Conservation (phyloP, 2,329 filamentous ascomycete species). For the Fusarium citri region DNA sequence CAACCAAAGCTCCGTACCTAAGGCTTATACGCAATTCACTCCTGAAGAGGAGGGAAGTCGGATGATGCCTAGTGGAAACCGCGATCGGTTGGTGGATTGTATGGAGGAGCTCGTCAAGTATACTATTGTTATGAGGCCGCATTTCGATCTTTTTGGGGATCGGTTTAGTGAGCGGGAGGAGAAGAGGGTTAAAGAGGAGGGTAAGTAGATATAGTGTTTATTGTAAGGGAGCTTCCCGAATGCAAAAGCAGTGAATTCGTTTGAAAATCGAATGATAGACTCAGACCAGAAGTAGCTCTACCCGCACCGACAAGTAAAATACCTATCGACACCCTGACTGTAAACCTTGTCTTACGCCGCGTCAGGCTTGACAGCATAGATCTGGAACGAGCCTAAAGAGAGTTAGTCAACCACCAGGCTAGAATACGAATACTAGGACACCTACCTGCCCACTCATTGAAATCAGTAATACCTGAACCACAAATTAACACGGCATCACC, state of each 20-base stretch:
- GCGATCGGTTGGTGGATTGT: neutral
- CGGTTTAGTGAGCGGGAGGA: constrained; percentile 1
- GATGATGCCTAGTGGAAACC: neutral
- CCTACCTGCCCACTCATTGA: neutral
- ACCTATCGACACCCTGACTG: no score
- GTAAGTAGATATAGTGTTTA: neutral
- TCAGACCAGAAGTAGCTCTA: fast-evolving
- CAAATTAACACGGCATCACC: fast-evolving
- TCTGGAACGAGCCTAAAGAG: neutral
- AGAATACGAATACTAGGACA: no score
- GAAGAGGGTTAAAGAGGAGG: neutral
- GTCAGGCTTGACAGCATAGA: neutral
- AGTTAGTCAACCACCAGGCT: no score
- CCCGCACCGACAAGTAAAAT: neutral
- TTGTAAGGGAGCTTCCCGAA: no score
- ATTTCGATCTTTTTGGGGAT: constrained; percentile 1
- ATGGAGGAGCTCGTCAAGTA: constrained; percentile 19
- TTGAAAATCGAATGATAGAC: fast-evolving
- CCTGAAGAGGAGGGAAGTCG: neutral
- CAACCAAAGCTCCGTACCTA: constrained; percentile 4
- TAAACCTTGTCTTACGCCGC: neutral
- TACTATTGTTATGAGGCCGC: constrained; percentile 1
- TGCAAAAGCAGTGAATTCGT: neutral
- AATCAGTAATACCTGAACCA: neutral
- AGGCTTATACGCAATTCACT: neutral